These are phyloP conservation scores for Piper longum DNA, from an alignment of 164 flowering plant species.

Conservation along the genomic window DNA sequence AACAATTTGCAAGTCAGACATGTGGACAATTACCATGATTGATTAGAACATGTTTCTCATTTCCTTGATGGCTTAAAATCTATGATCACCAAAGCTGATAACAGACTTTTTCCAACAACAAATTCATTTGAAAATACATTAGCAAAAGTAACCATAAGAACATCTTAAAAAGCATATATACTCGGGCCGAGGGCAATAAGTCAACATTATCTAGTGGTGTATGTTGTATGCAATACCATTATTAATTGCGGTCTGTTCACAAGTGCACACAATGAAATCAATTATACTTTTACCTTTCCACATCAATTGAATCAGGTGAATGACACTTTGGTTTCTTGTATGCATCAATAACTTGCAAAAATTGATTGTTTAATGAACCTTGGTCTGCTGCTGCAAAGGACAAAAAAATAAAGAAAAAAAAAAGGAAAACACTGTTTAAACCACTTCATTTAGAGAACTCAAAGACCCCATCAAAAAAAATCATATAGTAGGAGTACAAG, in stretches of 20 bases:
- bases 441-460: neutral
- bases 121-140: too few relatives aligned
- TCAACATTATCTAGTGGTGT: too few relatives aligned
- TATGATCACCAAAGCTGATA: too few relatives aligned
- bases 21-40: too few relatives aligned
- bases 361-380: constrained; percentile 15
- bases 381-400: constrained; percentile 16
- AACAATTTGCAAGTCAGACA: too few relatives aligned
- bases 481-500: neutral
- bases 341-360: constrained; percentile 51
- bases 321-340: constrained; percentile 85
- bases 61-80: too few relatives aligned
- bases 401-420: neutral
- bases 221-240: too few relatives aligned
- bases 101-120: too few relatives aligned
- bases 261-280: neutral
- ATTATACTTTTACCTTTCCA: constrained; percentile 34
- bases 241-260: neutral
- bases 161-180: too few relatives aligned
- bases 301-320: constrained; percentile 57
- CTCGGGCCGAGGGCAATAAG: too few relatives aligned
- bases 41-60: too few relatives aligned
- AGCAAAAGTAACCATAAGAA: too few relatives aligned
- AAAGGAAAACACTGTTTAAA: neutral
- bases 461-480: neutral